Conservation (phyloP, 805 yeast species). For the Pichia deserticola region DNA sequence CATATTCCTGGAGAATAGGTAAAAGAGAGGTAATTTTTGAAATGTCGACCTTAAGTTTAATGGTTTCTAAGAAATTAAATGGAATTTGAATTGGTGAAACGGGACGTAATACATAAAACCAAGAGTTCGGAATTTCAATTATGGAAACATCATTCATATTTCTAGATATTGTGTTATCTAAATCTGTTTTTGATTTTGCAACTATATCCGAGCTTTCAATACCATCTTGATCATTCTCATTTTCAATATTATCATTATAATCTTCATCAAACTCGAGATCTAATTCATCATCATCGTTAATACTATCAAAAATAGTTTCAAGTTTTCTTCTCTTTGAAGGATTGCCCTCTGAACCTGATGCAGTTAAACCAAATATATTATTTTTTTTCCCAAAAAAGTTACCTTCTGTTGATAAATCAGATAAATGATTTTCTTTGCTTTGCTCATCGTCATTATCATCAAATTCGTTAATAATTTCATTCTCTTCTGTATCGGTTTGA, state of each 20-base stretch:
- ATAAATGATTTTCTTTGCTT: neutral
- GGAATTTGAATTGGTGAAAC: conserved; percentile 62
- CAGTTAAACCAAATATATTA: neutral
- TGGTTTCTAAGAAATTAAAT: conserved; percentile 33
- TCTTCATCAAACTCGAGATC: conserved; percentile 20
- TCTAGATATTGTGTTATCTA: neutral
- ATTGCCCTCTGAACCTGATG: neutral
- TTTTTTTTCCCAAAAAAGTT: neutral
- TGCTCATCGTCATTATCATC: neutral
- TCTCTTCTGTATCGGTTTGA: conserved; percentile 6
- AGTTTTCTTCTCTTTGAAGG: conserved; percentile 12
- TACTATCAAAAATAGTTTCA: conserved; percentile 20
- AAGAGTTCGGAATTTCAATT: conserved; percentile 44
- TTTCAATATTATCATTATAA: conserved; percentile 7
- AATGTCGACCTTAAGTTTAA: conserved; percentile 25
- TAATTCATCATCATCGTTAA: conserved; percentile 5
- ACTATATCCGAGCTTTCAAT: neutral
- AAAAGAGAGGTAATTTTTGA: conserved; percentile 17
- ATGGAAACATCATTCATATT: conserved; percentile 5
- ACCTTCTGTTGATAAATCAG: neutral
- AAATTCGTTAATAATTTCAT: conserved; percentile 8
- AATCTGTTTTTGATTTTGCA: neutral
- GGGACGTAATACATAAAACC: conserved; percentile 61
- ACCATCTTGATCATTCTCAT: conserved; percentile 15
- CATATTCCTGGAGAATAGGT: conserved; percentile 27